Evolutionary conservation across 148 eudicot species (phyloP).

Genomic region (Cornus controversa): DNA sequence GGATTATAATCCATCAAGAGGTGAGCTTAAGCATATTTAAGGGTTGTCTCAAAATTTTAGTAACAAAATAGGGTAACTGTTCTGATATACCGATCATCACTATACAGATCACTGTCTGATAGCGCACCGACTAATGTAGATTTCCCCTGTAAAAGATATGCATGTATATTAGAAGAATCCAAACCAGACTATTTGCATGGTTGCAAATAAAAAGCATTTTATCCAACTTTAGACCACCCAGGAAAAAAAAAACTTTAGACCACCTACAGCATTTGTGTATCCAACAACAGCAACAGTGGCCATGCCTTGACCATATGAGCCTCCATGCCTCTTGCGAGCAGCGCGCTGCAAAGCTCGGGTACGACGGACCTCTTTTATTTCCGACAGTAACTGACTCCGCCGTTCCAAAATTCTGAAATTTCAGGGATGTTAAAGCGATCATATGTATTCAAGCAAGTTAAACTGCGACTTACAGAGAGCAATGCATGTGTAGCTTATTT

Average conservation of each 20-base stretch:
- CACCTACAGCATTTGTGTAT: slow-evolving; percentile 95
- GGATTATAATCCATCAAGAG: too few species aligned
- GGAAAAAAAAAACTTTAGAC: slow-evolving; percentile 15
- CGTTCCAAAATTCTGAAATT: slow-evolving; percentile 73
- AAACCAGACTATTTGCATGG: neutral
- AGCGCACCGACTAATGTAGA: slow-evolving; percentile 88
- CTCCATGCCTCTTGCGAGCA: slow-evolving; percentile 76
- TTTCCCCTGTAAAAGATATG: slow-evolving; percentile 60
- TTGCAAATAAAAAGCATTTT: neutral
- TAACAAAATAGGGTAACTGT: neutral
- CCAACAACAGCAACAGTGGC: slow-evolving; percentile 81
- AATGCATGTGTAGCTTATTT: neutral
- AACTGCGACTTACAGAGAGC: neutral
- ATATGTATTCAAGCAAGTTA: neutral
- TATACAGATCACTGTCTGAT: slow-evolving; percentile 28
- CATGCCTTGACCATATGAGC: slow-evolving; percentile 57
- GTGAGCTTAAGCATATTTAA: neutral
- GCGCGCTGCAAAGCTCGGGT: slow-evolving; percentile 95
- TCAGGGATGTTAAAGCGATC: slow-evolving; percentile 15
- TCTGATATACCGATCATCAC: slow-evolving; percentile 25
- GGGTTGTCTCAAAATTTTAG: neutral
- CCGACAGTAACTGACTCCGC: slow-evolving; percentile 62
- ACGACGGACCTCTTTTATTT: slow-evolving; percentile 83
- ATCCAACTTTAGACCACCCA: too few species aligned
- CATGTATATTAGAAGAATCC: slow-evolving; percentile 2